Evolutionary conservation across 2,329 filamentous ascomycete genomes (phyloP), one percentile per base, ranked within the genome.

Genomic region (Sporothrix euskadiensis): DNA sequence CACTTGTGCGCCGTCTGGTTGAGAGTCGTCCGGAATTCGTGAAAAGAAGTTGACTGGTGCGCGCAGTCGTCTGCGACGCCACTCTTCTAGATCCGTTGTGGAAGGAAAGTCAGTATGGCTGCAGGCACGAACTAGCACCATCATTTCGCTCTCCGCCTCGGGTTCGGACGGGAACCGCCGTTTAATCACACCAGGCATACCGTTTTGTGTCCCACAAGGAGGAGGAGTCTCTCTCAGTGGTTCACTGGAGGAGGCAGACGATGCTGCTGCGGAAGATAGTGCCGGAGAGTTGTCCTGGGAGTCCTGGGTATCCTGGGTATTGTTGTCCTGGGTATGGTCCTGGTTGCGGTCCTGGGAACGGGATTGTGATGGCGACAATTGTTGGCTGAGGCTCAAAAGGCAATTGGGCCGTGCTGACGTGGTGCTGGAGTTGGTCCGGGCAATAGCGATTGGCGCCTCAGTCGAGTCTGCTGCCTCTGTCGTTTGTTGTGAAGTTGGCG

Each of bases 341-440:
- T 47, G 12, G 26, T 8, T 32, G 26, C 59, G 69, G 69, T 41
- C 41, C 26, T 65, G 26, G 3, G 74, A 72, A 19, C 47, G 69
- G 2, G 73, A 22, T 3, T 44, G 73, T 3, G 71, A 68, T 12
- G 66, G 30, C 74, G 79, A 72, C 77, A 73, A 54, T 74, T 77
- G 72, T 77, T 77, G 78, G 77, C 79, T 39, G 75, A 81, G 63
- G 75, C 75, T 32, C 74, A 78, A 52, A 72, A 78, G 57, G 71
- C 71, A 73, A 61, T 74, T 63, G n/a, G 71, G 35, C 47, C 74
- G 68, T 22, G 81, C 77, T 9, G 59, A 14, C 44, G n/a, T 7
- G 3, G 61, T 47, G 54, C 14, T 14, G 49, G 32, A n/a, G 39
- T 47, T 68, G 44, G 41, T 39, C 41, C 56, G 26, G 35, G 44